Base-by-base conservation (phyloP, 768 basidiomycete genomes). In the Mrakia frigida region DNA sequence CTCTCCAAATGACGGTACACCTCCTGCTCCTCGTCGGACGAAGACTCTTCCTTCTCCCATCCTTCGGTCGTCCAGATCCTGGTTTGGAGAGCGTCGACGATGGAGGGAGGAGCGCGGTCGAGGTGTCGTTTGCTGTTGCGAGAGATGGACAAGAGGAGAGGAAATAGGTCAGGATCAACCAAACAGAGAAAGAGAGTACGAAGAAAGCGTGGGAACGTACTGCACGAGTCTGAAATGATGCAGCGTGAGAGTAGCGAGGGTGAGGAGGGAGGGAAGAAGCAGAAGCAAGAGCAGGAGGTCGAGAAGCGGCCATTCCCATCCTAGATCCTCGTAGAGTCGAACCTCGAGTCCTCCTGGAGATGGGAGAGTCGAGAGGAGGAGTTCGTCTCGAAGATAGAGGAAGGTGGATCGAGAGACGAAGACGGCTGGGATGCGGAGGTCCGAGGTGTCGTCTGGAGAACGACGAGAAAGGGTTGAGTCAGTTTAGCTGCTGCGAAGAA, bases 341-440 rank as follows among this genome's bases (percentile, higher is more conserved):
- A 85, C 75, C 72, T 80, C 81, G 21, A 84, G 56, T 3, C 80
- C 79, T 67, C 56, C 39, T 50, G 89, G 89, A 80, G 93, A 91
- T 31, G 91, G 90, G 4, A 91, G 90, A 76, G 92, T 92, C 52
- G 91, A 92, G 37, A 87, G 83, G 33, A 86, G 83, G 76, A 95
- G 91, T 75, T 94, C 85, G n/a, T 86, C 84, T 74, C 86, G 87
- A 37, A 98, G 86, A 65, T 88, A 86, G 73, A 86, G 83, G 83
- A 93, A 98, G 79, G 93, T 91, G 52, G 91, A 87, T 79, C 90
- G 91, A 70, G 88, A 91, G 83, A 98, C 92, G 83, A 93, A 98
- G 2, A 92, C 92, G 0, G 93, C 90, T 0, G 94, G 87, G 80
- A 94, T 94, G 69, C 82, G 85, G 78, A 98, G 89, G 81, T 94